Evolutionary conservation across 352 stramenopile species (phyloP).

Genomic region (Blastocystis sp.): DNA sequence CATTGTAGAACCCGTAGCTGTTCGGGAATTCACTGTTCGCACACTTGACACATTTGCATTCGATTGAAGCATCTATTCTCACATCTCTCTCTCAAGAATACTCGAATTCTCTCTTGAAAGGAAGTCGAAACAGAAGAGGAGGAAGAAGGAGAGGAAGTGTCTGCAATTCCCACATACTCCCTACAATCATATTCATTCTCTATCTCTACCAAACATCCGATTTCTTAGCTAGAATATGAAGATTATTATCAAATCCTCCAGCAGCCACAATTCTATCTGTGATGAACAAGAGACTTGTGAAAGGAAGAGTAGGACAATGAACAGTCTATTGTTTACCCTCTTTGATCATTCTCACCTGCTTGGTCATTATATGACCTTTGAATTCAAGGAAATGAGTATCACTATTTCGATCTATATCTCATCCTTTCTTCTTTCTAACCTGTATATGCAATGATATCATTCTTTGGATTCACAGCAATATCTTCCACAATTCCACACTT

Average conservation of each 20-base stretch:
- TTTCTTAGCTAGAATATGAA: constrained; percentile 24
- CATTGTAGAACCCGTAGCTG: neutral
- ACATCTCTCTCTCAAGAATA: neutral
- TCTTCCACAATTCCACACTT: constrained; percentile 22
- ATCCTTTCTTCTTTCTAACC: neutral
- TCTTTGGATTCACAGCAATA: neutral
- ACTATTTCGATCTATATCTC: constrained; percentile 11
- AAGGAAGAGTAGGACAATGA: constrained; percentile 23
- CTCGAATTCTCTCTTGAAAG: constrained; percentile 36
- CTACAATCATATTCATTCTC: neutral
- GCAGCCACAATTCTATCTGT: neutral
- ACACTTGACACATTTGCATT: neutral
- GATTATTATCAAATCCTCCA: constrained; percentile 26
- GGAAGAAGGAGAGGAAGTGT: neutral
- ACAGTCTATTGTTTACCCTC: neutral
- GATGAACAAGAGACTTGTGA: constrained; percentile 31
- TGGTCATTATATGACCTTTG: constrained; percentile 13
- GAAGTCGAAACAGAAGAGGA: neutral
- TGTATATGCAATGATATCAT: constrained; percentile 16
- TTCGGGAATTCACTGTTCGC: neutral
- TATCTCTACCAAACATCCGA: neutral
- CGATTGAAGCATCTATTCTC: constrained; percentile 33
- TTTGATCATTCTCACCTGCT: neutral
- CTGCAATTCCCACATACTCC: constrained; percentile 15
- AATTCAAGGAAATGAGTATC: constrained; percentile 37